These are phyloP conservation scores for Aeschynomene evenia DNA, from an alignment of 306 rosid genomes.

Conservation along the genomic window DNA sequence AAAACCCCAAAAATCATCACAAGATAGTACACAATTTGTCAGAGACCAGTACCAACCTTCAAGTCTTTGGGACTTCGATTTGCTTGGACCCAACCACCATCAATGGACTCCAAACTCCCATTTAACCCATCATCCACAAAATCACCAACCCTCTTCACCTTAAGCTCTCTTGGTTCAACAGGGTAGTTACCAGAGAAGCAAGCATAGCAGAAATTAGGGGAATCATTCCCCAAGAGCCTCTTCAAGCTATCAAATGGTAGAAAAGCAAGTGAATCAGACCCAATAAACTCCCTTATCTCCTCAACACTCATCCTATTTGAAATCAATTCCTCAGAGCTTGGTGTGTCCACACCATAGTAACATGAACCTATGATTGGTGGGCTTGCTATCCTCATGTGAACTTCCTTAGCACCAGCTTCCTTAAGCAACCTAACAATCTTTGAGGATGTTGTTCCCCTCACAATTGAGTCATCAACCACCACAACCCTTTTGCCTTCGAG, in stretches of 20 bases:
- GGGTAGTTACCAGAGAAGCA: constrained; percentile 95
- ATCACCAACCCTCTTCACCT: constrained; percentile 90
- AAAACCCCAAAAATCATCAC: constrained; percentile 25
- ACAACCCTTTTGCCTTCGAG: constrained; percentile 93
- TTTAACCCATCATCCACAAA: constrained; percentile 84
- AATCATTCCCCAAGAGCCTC: constrained; percentile 47
- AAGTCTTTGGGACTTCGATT: constrained; percentile 39
- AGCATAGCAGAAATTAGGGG: constrained; percentile 75
- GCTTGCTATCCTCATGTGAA: constrained; percentile 96
- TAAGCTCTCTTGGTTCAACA: constrained; percentile 79
- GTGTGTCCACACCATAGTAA: constrained; percentile 95
- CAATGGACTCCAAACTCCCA: constrained; percentile 81
- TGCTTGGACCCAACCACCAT: constrained; percentile 85
- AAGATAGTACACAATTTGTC: neutral
- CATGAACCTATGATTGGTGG: constrained; percentile 93
- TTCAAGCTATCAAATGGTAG: constrained; percentile 69
- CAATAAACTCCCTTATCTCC: constrained; percentile 76
- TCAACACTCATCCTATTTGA: constrained; percentile 89
- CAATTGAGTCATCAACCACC: constrained; percentile 96
- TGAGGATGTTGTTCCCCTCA: constrained; percentile 91
- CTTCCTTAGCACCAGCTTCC: constrained; percentile 95
- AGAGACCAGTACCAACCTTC: constrained; percentile 22
- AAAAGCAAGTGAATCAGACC: constrained; percentile 92
- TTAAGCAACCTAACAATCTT: constrained; percentile 87
- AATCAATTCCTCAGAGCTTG: constrained; percentile 89